phyloP scores from a whole-genome alignment of 1,139 yeast species.

The Candida sanyaensis region DNA sequence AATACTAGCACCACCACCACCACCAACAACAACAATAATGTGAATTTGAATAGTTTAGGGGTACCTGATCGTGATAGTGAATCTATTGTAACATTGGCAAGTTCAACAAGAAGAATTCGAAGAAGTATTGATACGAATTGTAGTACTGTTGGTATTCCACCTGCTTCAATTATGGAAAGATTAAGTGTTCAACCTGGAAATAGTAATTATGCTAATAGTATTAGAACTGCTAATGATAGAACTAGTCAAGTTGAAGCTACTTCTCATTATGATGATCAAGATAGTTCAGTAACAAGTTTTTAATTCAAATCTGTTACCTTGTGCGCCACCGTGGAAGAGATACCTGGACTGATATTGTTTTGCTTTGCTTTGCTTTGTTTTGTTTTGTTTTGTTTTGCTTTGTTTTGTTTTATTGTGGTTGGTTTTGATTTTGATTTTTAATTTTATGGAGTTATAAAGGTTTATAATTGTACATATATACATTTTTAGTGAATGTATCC shows the following conservation, averaged over 20 bases:
- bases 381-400: neutral
- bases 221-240: conserved; percentile 18
- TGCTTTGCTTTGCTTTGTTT: neutral
- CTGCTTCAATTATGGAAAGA: conserved; percentile 62
- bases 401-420: no score
- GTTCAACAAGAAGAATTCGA: conserved; percentile 49
- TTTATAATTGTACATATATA: neutral
- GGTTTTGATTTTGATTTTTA: neutral
- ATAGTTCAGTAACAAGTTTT: conserved; percentile 12
- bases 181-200: conserved; percentile 36
- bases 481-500: neutral
- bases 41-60: conserved; percentile 10
- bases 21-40: neutral
- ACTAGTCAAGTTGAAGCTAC: conserved; percentile 20
- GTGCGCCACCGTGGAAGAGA: no score
- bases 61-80: conserved; percentile 48
- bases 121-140: conserved; percentile 60
- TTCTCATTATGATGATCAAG: conserved; percentile 16
- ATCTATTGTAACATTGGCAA: conserved; percentile 55
- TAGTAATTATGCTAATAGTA: conserved; percentile 30
- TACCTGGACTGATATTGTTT: neutral
- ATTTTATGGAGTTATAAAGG: neutral
- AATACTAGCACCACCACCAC: no score
- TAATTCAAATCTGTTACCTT: neutral
- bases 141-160: conserved; percentile 64